Percentiles rank a stretch among this genome's conserved stretches.
Evolutionary conservation across 768 basidiomycete species (phyloP).

Genomic region (Mycena filopes): DNA sequence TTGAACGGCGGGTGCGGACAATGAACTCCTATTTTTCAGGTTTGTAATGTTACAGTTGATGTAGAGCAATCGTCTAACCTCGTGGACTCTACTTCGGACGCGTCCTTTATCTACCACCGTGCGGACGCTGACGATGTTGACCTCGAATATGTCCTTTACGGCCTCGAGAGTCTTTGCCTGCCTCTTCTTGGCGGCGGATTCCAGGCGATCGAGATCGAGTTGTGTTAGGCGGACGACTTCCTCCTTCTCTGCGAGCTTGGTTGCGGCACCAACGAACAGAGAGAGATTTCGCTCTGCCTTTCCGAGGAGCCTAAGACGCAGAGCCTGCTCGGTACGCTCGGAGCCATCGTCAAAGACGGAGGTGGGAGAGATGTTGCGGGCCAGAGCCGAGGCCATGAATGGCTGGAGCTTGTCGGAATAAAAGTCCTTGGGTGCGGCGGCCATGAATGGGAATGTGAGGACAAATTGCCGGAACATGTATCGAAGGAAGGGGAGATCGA

Average conservation of each 20-base stretch:
- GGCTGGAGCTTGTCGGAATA: slow-evolving; percentile 96
- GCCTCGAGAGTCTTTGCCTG: slow-evolving; percentile 58
- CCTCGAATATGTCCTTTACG: slow-evolving; percentile 73
- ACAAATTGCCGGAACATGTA: slow-evolving; percentile 94
- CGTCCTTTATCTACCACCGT: slow-evolving; percentile 86
- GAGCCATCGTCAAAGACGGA: slow-evolving; percentile 67
- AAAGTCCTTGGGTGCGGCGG: slow-evolving; percentile 88
- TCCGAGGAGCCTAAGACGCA: slow-evolving; percentile 73
- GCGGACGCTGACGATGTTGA: slow-evolving; percentile 92
- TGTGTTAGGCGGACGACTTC: slow-evolving; percentile 92
- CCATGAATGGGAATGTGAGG: slow-evolving; percentile 95
- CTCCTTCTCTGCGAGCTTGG: slow-evolving; percentile 85
- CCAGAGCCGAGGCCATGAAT: slow-evolving; percentile 84
- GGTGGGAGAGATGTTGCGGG: slow-evolving; percentile 77
- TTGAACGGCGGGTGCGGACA: slow-evolving; percentile 83
- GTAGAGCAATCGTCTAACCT: slow-evolving; percentile 63
- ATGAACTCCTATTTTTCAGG: slow-evolving; percentile 83
- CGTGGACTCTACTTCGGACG: slow-evolving; percentile 86
- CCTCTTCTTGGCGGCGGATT: slow-evolving; percentile 73
- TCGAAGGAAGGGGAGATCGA: slow-evolving; percentile 88
- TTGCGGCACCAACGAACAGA: slow-evolving; percentile 83
- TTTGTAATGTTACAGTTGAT: slow-evolving; percentile 17
- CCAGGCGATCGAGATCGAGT: slow-evolving; percentile 82
- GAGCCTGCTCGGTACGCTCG: slow-evolving; percentile 64
- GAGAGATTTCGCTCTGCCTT: slow-evolving; percentile 89